phyloP scores from a whole-genome alignment of 2,329 filamentous ascomycete species.

The Rhynchosporium agropyri region DNA sequence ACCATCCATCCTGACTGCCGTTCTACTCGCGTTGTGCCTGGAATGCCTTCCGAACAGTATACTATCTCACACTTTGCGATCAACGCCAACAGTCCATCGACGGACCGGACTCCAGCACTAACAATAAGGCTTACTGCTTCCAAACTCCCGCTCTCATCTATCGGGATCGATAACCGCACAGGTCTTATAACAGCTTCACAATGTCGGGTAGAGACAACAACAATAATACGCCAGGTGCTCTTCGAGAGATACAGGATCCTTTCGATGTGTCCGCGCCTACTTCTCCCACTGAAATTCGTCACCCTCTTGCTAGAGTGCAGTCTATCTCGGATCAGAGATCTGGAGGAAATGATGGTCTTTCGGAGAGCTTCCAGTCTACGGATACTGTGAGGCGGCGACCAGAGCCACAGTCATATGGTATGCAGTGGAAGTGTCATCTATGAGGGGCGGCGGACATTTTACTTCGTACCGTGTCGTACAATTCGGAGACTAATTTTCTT shows the following conservation, averaged over 20 bases:
- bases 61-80: slow-evolving; percentile 13
- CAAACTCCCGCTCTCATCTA: slow-evolving; percentile 6
- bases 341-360: slow-evolving; percentile 48
- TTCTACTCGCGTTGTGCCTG: slow-evolving; percentile 7
- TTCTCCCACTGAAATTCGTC: slow-evolving; percentile 56
- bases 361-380: slow-evolving; percentile 60
- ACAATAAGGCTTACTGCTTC: not conserved
- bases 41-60: slow-evolving; percentile 24
- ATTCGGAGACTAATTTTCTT: slow-evolving; percentile 22
- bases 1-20: not conserved
- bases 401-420: slow-evolving; percentile 57
- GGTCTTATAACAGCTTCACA: slow-evolving; percentile 3
- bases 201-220: slow-evolving; percentile 16
- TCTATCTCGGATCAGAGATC: slow-evolving; percentile 37
- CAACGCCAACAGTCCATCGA: slow-evolving; percentile 13
- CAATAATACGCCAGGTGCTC: slow-evolving; percentile 6
- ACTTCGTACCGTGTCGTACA: slow-evolving; percentile 2
- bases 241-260: slow-evolving; percentile 30
- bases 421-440: slow-evolving; percentile 34
- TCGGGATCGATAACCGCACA: slow-evolving; percentile 4
- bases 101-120: slow-evolving; percentile 14
- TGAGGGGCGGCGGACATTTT: not conserved
- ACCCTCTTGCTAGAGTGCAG: slow-evolving; percentile 41
- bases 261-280: slow-evolving; percentile 40
- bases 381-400: slow-evolving; percentile 62